A percentile compares a stretch with the other conserved stretches of the same genome.
Evolutionary conservation across 225 moss, liverwort and hornwort species (phyloP).

Genomic region (Sphagnum contortum): DNA sequence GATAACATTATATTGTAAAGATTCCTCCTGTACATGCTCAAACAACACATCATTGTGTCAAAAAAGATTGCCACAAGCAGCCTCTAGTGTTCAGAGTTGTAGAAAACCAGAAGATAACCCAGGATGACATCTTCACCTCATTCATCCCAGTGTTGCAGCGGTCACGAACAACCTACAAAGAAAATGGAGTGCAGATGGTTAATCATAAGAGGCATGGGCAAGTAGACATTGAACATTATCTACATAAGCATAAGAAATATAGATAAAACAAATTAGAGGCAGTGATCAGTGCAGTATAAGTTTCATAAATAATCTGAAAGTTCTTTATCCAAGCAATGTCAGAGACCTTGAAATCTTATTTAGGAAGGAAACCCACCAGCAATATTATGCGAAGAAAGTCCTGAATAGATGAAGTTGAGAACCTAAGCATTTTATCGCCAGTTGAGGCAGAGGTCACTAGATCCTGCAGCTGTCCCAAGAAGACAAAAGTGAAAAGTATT

Average conservation of each 20-base stretch:
- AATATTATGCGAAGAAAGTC: too few species aligned
- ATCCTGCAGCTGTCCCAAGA: too few species aligned
- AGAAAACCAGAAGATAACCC: background rate
- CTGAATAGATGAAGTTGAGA: too few species aligned
- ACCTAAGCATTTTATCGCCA: too few species aligned
- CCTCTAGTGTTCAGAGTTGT: too few species aligned
- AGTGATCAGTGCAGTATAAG: background rate
- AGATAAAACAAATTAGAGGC: background rate
- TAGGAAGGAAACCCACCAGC: background rate
- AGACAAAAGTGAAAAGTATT: too few species aligned
- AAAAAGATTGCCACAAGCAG: background rate
- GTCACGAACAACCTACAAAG: constrained; percentile 72
- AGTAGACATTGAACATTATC: background rate
- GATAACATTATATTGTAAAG: constrained; percentile 85
- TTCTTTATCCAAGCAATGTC: background rate
- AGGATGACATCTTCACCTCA: constrained; percentile 12
- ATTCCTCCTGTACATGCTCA: constrained; percentile 51
- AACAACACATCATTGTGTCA: background rate
- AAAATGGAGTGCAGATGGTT: background rate
- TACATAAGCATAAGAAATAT: background rate
- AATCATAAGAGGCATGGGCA: too few species aligned
- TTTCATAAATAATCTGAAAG: background rate
- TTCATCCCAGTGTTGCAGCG: constrained; percentile 74
- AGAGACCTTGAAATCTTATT: background rate
- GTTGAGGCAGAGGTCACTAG: too few species aligned